Base-by-base conservation (phyloP, 345 rosid species). In the Schrenkiella parvula region DNA sequence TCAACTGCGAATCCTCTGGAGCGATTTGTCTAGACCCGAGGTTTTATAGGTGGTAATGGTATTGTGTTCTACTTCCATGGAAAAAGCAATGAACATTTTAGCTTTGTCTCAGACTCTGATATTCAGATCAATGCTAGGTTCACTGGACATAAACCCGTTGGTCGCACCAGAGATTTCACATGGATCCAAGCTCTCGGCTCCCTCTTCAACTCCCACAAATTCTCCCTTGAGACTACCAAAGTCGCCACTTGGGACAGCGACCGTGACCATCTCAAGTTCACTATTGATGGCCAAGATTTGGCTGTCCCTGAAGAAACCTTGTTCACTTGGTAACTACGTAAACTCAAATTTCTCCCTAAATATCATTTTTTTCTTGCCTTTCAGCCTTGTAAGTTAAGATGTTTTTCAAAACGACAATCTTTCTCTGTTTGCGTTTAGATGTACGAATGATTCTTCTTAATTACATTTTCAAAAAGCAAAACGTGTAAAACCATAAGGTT, bases 31-130 rank as follows among this genome's bases (percentile, higher is more conserved):
- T 23, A 22, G 81, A 85, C 64, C 84, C 85, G 6, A 78, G 84
- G 29, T 85, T 85, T 85, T 59, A 81, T 85, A 2, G 81, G 84
- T 51, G 86, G 82, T 11, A 84, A 85, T 41, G 85, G 86, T 26
- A 60, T 79, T 46, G 81, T 81, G 19, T 84, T 82, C 78, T 84
- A 82, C 74, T 85, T 82, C 76, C 86, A 81, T 22, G 86, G 85
- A 22, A 81, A 78, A 75, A 75, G 78, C 70, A 78, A 78, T 11
- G 80, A 81, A 71, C 76, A 77, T 37, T 85, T 85, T 61, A 77
- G 77, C 69, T 64, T 85, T 18, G 83, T 83, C 50, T 82, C 86
- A 0, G 86, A 82, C 61, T 6, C 34, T 28, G 73, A 75, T 63
- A 50, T 82, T 54, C 86, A 85, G 53, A 72, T 85, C 74, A 83